These are phyloP conservation scores for Coemansia sp. DNA, from an alignment of 192 early-diverging fungal species.

Conservation along the genomic window DNA sequence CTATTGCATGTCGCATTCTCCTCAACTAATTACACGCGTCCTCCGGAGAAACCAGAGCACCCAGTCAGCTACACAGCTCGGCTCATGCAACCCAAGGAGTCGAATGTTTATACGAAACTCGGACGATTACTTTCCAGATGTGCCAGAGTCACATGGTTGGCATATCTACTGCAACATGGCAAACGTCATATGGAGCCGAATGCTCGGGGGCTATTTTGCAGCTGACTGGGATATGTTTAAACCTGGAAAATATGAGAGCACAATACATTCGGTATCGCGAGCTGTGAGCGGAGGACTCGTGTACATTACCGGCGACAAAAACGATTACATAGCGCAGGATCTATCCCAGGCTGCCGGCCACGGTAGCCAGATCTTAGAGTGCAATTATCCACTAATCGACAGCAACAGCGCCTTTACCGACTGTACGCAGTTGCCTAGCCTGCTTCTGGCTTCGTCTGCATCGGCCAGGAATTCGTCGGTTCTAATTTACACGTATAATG, in stretches of 20 bases:
- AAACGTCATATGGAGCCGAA: slow-evolving; percentile 54
- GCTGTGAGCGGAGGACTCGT: slow-evolving; percentile 58
- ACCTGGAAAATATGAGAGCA: slow-evolving; percentile 47
- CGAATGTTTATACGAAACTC: slow-evolving; percentile 49
- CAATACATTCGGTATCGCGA: slow-evolving; percentile 54
- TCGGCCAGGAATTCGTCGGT: slow-evolving; percentile 3
- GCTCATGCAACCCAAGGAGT: background rate
- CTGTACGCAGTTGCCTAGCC: slow-evolving; percentile 16
- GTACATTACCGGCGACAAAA: slow-evolving; percentile 54
- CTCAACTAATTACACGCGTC: slow-evolving; percentile 43
- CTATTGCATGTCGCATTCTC: slow-evolving; percentile 59
- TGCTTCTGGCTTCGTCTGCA: slow-evolving; percentile 14
- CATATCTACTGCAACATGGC: slow-evolving; percentile 61
- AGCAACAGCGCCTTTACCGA: slow-evolving; percentile 28
- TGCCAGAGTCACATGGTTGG: slow-evolving; percentile 51
- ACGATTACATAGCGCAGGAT: slow-evolving; percentile 7
- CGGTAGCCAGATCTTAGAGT: background rate
- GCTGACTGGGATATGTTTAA: slow-evolving; percentile 65
- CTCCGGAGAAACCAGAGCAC: background rate
- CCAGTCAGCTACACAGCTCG: background rate
- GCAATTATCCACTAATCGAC: slow-evolving; percentile 15
- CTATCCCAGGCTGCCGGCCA: slow-evolving; percentile 5
- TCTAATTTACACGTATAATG: slow-evolving; percentile 22
- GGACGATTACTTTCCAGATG: slow-evolving; percentile 60
- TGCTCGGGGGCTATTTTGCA: slow-evolving; percentile 14